phyloP scores from a whole-genome alignment of 345 rosid genomes.

The Noccaea caerulescens region DNA sequence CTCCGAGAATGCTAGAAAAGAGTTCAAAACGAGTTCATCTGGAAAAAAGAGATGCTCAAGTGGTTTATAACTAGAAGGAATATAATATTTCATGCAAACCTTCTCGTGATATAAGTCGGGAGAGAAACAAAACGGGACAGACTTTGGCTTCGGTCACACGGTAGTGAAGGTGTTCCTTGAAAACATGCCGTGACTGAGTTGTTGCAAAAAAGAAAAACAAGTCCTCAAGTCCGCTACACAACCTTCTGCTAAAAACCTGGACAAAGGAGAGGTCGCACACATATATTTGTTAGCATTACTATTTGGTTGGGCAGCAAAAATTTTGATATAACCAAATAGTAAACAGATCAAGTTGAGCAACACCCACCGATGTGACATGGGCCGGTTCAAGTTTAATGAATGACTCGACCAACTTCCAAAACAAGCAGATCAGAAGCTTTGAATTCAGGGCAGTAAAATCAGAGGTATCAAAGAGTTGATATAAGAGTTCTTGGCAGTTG shows the following conservation, averaged over 20 bases:
- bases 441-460: slow-evolving; percentile 56
- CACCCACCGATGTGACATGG: slow-evolving; percentile 57
- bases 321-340: slow-evolving; percentile 28
- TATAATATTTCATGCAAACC: slow-evolving; percentile 48
- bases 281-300: slow-evolving; percentile 26
- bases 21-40: slow-evolving; percentile 6
- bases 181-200: slow-evolving; percentile 55
- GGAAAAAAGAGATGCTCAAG: slow-evolving; percentile 20
- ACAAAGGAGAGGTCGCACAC: slow-evolving; percentile 14
- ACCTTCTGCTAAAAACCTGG: slow-evolving; percentile 61
- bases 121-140: slow-evolving; percentile 68
- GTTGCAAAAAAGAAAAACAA: slow-evolving; percentile 69
- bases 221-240: slow-evolving; percentile 50
- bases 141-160: slow-evolving; percentile 63
- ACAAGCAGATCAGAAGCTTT: slow-evolving; percentile 58
- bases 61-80: slow-evolving; percentile 1
- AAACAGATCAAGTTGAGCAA: slow-evolving; percentile 26
- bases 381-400: slow-evolving; percentile 46
- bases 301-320: slow-evolving; percentile 25
- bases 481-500: slow-evolving; percentile 65
- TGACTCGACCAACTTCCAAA: slow-evolving; percentile 72
- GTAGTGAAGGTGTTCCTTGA: slow-evolving; percentile 66
- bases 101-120: slow-evolving; percentile 64
- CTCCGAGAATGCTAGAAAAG: slow-evolving; percentile 16
- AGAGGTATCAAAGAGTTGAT: slow-evolving; percentile 53